A percentile compares a stretch with the other conserved stretches of the same genome.
phyloP scores from a whole-genome alignment of 31 red algal genomes.

The Pterothamnion heteromorphum region DNA sequence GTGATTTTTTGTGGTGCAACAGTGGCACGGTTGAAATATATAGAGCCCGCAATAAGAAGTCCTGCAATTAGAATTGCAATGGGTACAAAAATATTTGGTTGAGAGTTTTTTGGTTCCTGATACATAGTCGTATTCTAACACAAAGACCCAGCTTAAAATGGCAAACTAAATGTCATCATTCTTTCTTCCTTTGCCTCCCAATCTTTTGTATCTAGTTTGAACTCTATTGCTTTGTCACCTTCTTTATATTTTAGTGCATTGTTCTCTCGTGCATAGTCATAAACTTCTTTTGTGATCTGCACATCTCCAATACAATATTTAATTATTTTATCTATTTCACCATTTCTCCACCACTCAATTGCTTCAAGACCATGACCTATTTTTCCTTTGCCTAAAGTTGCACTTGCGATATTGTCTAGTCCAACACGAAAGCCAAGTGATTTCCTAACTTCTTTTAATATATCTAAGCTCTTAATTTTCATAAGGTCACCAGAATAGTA shows the following conservation, averaged over 20 bases:
- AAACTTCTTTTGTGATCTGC: not conserved
- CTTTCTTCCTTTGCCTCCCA: too few species aligned
- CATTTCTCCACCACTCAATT: not conserved
- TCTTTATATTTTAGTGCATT: not conserved
- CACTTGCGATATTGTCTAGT: not conserved
- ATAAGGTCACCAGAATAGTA: not conserved
- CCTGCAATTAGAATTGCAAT: too few species aligned
- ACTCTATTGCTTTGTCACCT: not conserved
- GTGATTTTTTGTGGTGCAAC: too few species aligned
- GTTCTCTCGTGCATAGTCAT: not conserved
- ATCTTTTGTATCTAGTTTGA: too few species aligned
- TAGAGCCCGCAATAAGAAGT: too few species aligned
- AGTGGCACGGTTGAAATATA: too few species aligned
- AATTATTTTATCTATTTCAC: slow-evolving; percentile 16
- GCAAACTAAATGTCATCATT: too few species aligned
- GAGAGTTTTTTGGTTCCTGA: too few species aligned
- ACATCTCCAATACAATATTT: not conserved
- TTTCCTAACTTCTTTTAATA: not conserved
- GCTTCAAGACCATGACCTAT: not conserved
- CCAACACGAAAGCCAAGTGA: not conserved
- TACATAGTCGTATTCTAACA: too few species aligned
- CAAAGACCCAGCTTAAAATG: too few species aligned
- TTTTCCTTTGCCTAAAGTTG: not conserved
- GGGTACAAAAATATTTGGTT: too few species aligned
- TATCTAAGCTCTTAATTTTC: not conserved